Evolutionary conservation across 441 rosid species (phyloP).

Genomic region (Populus trichocarpa): DNA sequence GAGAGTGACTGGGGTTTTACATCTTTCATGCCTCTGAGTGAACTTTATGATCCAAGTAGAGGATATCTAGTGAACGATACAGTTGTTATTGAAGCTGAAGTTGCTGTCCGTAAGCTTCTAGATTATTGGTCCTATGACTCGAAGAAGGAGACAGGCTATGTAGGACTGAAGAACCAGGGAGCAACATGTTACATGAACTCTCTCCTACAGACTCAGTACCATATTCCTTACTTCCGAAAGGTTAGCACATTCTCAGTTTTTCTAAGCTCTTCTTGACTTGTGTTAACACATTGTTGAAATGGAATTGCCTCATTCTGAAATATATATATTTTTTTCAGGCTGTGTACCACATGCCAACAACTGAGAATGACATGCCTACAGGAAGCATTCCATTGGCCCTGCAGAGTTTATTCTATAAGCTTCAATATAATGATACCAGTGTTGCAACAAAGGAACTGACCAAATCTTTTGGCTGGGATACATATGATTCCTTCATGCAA

Average conservation of each 20-base stretch:
- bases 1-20: slow-evolving; percentile 97
- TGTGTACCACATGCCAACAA: slow-evolving; percentile 96
- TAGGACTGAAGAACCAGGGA: slow-evolving; percentile 93
- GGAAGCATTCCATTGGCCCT: slow-evolving; percentile 93
- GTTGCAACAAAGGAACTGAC: slow-evolving; percentile 87
- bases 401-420: slow-evolving; percentile 90
- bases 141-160: slow-evolving; percentile 91
- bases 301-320: slow-evolving; percentile 23
- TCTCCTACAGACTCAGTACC: slow-evolving; percentile 74
- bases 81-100: slow-evolving; percentile 80
- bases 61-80: slow-evolving; percentile 78
- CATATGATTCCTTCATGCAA: slow-evolving; percentile 92
- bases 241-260: slow-evolving; percentile 33
- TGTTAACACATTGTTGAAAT: neutral
- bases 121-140: slow-evolving; percentile 93
- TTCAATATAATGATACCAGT: slow-evolving; percentile 83
- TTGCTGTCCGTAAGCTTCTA: slow-evolving; percentile 62
- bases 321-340: slow-evolving; percentile 47
- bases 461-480: slow-evolving; percentile 97
- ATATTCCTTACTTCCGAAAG: slow-evolving; percentile 88
- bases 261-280: neutral
- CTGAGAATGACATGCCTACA: slow-evolving; percentile 83
- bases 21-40: slow-evolving; percentile 83
- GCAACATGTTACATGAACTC: slow-evolving; percentile 96
- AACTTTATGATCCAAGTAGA: slow-evolving; percentile 73